Evolutionary conservation across 306 rosid species (phyloP), one percentile per base, ranked within the genome.

Genomic region (Inga oerstediana): DNA sequence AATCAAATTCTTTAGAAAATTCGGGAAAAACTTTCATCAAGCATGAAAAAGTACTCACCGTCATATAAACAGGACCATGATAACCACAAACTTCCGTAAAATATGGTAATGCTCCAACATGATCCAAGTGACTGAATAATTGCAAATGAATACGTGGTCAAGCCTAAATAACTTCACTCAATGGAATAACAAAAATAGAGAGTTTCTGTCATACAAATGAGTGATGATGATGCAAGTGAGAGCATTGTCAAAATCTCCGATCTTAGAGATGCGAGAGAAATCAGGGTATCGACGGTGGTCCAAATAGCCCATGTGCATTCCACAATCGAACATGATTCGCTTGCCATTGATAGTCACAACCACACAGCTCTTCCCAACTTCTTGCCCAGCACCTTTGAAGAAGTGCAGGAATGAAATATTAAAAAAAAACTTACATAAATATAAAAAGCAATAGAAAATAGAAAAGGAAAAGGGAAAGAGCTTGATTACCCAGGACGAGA

Each of bases 301-400:
- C 51, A 70, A 68, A 79, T 83, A 48, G 44, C 94, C 93, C 96
- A 91, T 92, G 74, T 95, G 97, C 97, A 95, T 93, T 8, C 99
- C 98, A 15, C 99, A 95, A 78, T 95, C 99, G 74, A 95, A 95
- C 99, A 95, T 93, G 85, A 95, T 92, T 76, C 97, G 87, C 75
- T 92, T 95, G 62, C 96, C 97, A 46, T 93, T 92, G 77, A 95
- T 95, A n/a, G 85, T 85, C 15, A 93, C 98, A 48, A 95, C 86
- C 20, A 92, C 94, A 34, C 97, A 93, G 86, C 99, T 95, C 94
- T 95, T 95, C 37, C 99, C 99, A 39, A 93, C 97, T 65, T 95
- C 97, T 89, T 95, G 98, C 45, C 99, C 99, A 76, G 99, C 98
- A 39, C 99, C 99, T 24, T 52, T 15, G 32, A n/a, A 32, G 19